These are phyloP conservation scores for Candida ficus DNA, from an alignment of 805 yeast species.

Conservation along the genomic window DNA sequence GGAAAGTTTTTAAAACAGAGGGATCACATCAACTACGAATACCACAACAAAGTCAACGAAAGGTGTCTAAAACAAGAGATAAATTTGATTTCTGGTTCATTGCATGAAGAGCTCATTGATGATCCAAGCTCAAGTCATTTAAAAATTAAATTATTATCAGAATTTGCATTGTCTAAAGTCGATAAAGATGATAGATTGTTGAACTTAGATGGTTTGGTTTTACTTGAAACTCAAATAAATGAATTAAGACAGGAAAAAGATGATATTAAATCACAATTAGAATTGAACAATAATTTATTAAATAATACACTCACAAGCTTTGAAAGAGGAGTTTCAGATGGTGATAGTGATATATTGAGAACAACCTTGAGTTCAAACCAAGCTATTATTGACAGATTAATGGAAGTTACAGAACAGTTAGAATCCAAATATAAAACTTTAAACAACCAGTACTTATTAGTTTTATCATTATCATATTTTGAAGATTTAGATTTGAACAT, in stretches of 20 bases:
- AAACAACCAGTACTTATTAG: constrained; percentile 16
- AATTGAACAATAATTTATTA: constrained; percentile 10
- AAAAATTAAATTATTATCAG: constrained; percentile 19
- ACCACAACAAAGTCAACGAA: constrained; percentile 1
- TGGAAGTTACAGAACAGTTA: constrained; percentile 8
- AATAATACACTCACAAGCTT: constrained; percentile 4
- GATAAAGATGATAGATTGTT: constrained; percentile 10
- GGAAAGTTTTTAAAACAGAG: constrained; percentile 5
- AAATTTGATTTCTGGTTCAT: constrained; percentile 3
- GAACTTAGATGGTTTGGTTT: constrained; percentile 11
- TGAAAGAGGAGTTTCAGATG: background rate
- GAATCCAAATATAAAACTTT: constrained; percentile 4
- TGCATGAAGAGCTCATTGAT: constrained; percentile 13
- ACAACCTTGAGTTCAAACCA: constrained; percentile 13
- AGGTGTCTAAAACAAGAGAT: constrained; percentile 1
- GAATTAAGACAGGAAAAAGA: constrained; percentile 8
- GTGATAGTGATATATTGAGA: constrained; percentile 7
- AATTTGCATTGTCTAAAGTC: constrained; percentile 17
- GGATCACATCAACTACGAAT: constrained; percentile 1
- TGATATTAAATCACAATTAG: constrained; percentile 16
- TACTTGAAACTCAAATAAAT: constrained; percentile 6
- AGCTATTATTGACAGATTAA: constrained; percentile 7
- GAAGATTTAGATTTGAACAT: constrained; percentile 15
- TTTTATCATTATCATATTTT: constrained; percentile 19
- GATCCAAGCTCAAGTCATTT: constrained; percentile 13